Evolutionary conservation across 805 yeast genomes (phyloP).

Genomic region (Kuraishia hungarica): DNA sequence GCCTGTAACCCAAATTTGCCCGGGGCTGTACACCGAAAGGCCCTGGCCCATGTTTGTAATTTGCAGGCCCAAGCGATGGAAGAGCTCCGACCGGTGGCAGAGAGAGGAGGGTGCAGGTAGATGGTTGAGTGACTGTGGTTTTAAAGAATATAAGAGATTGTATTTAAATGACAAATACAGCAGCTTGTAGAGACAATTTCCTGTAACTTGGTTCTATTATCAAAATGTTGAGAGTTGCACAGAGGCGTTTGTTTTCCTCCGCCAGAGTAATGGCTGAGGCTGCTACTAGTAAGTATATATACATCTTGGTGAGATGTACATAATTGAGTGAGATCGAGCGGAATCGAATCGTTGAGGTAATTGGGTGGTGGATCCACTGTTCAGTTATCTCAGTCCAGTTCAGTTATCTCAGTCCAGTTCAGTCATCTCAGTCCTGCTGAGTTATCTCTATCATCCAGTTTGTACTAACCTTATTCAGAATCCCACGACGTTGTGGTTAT

Average conservation of each 20-base stretch:
- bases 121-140: background rate
- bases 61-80: background rate
- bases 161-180: no score
- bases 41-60: background rate
- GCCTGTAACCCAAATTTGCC: background rate
- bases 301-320: background rate
- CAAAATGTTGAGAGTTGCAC: constrained; percentile 22
- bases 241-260: constrained; percentile 22
- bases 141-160: constrained; percentile 1
- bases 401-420: no score
- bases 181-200: constrained; percentile 2
- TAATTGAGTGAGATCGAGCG: no score
- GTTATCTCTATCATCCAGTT: no score
- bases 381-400: no score
- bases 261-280: constrained; percentile 16
- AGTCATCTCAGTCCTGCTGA: no score
- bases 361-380: no score
- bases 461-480: background rate
- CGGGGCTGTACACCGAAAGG: background rate
- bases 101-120: constrained; percentile 2
- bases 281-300: constrained; percentile 3
- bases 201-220: constrained; percentile 1
- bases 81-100: constrained; percentile 1
- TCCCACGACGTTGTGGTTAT: constrained; percentile 89
- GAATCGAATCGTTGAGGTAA: no score